Evolutionary conservation across 148 eudicot species (phyloP), one percentile per base, ranked within the genome.

Genomic region (Fallopia convolvulus): DNA sequence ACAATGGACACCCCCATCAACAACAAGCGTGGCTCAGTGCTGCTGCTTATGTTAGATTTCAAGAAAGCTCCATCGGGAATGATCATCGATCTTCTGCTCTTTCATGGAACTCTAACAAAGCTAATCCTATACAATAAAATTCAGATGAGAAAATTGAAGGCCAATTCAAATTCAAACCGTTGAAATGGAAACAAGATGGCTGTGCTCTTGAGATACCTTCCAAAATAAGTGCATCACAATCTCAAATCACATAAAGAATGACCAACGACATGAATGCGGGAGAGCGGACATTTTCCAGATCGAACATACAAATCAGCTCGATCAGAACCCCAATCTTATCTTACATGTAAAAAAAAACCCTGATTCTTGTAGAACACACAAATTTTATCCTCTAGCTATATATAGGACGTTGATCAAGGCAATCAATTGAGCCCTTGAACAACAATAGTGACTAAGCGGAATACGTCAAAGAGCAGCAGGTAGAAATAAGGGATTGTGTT

Each of bases 401-500:
- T 61, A 61, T 10, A 61, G 1, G 36, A 14, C 7, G 18, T 17
- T 68, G 42, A 15, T 68, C 20, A 36, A 66, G 72, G n/a, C 20
- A 12, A 74, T 83, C 79, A 81, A 53, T 50, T 13, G 26, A 83
- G 70, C 49, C 85, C 77, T 71, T 75, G 50, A 30, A 70, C 63
- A 74, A 79, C 77, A 32, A 77, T 49, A 30, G 65, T 75, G 61
- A 81, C 81, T 5, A 85, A 80, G 18, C 74, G 74, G 32, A 80
- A 85, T 23, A 78, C 66, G 58, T 78, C 76, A 5, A 77, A 12
- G 50, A 80, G 61, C 3, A 66, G 70, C n/a, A n/a, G n/a, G 70
- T 44, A 74, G 70, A 82, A 76, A 50, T 70, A 75, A 72, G 78
- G 85, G 71, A 78, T 36, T 68, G 81, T 72, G 76, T 78, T 78